Percentiles rank a stretch among this genome's conserved stretches.
phyloP scores from a whole-genome alignment of 805 yeast species.

The Kazachstania africana region DNA sequence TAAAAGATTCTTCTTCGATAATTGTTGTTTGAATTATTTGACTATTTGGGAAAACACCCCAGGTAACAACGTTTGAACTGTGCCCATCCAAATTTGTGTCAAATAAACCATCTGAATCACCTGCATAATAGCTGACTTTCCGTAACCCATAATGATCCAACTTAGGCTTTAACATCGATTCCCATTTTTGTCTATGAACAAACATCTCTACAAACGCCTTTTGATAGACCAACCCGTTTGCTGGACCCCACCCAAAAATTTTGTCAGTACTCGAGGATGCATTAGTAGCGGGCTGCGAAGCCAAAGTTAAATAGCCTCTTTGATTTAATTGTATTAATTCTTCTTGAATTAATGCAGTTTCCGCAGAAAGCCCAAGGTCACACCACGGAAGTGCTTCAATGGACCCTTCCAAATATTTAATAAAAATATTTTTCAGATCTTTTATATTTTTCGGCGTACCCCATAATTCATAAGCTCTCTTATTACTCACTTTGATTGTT shows the following conservation, averaged over 20 bases:
- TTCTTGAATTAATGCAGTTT: slow-evolving; percentile 87
- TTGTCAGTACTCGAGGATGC: slow-evolving; percentile 69
- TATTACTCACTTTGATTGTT: slow-evolving; percentile 59
- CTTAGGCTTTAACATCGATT: slow-evolving; percentile 37
- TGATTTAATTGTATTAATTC: slow-evolving; percentile 71
- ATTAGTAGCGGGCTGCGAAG: slow-evolving; percentile 93
- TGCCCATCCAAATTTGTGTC: slow-evolving; percentile 45
- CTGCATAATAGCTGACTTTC: slow-evolving; percentile 63
- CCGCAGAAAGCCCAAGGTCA: slow-evolving; percentile 74
- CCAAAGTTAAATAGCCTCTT: slow-evolving; percentile 69
- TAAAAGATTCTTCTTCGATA: slow-evolving; percentile 82
- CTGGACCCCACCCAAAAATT: slow-evolving; percentile 96
- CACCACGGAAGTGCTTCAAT: slow-evolving; percentile 85
- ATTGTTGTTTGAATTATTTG: slow-evolving; percentile 88
- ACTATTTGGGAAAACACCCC: slow-evolving; percentile 94
- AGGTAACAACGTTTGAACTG: slow-evolving; percentile 76
- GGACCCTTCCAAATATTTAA: slow-evolving; percentile 60
- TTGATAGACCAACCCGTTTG: slow-evolving; percentile 78
- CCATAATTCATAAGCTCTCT: slow-evolving; percentile 65
- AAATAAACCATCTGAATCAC: slow-evolving; percentile 48
- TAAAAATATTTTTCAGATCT: slow-evolving; percentile 59
- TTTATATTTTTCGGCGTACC: slow-evolving; percentile 52
- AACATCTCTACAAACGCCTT: slow-evolving; percentile 90
- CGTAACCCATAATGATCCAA: slow-evolving; percentile 31
- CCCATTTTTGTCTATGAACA: slow-evolving; percentile 65